Evolutionary conservation across 2,329 filamentous ascomycete species (phyloP), one percentile per base, ranked within the genome.

Genomic region (Aaosphaeria arxii): DNA sequence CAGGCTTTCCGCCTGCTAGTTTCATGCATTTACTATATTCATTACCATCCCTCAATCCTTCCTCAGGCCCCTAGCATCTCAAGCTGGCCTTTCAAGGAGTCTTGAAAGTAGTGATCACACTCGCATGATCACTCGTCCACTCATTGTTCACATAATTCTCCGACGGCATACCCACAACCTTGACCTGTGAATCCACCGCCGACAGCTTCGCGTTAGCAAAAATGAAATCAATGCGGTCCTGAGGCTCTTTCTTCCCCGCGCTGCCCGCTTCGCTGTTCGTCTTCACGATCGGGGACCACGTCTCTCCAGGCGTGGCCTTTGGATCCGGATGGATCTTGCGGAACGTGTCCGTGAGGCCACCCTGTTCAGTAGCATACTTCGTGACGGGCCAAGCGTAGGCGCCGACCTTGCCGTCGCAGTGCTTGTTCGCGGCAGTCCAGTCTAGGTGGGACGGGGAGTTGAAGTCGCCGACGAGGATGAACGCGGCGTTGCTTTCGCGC

Each of bases 381-480:
- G 49, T 45, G 11, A 42, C 48, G 5, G 49, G 49, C 49, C 49
- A 51, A 5, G 38, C 42, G 28, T 45, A 51, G 17, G 39, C 9
- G 35, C 13, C 38, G 11, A 31, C 38, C 17, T 24, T 24, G 3
- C 17, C 17, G 5, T 39, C 49, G 24, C 49, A 51, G 33, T 51
- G 49, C n/a, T 35, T 41, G 28, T 40, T 40, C 39, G 11, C 39
- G 39, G 11, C 9, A 17, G 43, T 40, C 42, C 43, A 51, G 17
- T 51, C 49, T 24, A 51, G 49, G 33, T 51, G 49, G 6, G 49
- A 51, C 5, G 49, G 49, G 3, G 49, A 42, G 36, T 51, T 48
- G 43, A 51, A 51, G 40, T 51, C 49, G 33, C 49, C 49, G 17
- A 51, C 49, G 4, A 51, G 41, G 32, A 48, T 24, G 36, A 48